A percentile compares a stretch with the other conserved stretches of the same genome.
Conservation (phyloP, 331 rosid genomes). For the Cydonia oblonga region DNA sequence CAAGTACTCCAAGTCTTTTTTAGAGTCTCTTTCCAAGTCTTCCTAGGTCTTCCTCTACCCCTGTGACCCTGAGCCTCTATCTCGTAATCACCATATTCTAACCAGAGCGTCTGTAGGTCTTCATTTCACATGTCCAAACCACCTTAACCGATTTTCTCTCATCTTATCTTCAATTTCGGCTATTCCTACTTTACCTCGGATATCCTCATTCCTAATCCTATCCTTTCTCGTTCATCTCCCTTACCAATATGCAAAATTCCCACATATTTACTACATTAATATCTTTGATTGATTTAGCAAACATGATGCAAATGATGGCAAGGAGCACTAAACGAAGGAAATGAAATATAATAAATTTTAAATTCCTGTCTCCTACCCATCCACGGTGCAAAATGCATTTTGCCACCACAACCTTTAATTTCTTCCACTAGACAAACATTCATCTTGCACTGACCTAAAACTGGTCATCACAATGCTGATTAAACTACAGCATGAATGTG, state of each 20-base stretch:
- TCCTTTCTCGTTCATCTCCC: not conserved
- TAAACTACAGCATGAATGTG: not conserved
- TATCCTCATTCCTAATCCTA: too few species aligned
- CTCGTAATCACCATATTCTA: too few species aligned
- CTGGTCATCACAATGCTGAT: not conserved
- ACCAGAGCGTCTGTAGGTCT: too few species aligned
- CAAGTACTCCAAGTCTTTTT: too few species aligned
- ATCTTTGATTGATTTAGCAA: not conserved
- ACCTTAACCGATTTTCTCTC: too few species aligned
- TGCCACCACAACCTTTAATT: not conserved
- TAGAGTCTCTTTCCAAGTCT: too few species aligned
- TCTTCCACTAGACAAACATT: not conserved
- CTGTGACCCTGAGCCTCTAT: too few species aligned
- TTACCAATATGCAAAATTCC: not conserved
- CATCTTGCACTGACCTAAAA: not conserved
- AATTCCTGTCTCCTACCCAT: not conserved
- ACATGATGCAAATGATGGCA: not conserved
- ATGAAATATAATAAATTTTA: not conserved
- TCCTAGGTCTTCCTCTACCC: too few species aligned
- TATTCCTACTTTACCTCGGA: too few species aligned
- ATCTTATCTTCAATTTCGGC: too few species aligned
- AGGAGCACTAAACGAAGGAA: not conserved
- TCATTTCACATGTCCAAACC: too few species aligned
- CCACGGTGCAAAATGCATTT: not conserved
- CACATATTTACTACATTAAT: not conserved